A percentile compares a stretch with the other conserved stretches of the same genome.
These are phyloP conservation scores for Termitomyces sp. DNA, from an alignment of 768 basidiomycete species.

Conservation along the genomic window DNA sequence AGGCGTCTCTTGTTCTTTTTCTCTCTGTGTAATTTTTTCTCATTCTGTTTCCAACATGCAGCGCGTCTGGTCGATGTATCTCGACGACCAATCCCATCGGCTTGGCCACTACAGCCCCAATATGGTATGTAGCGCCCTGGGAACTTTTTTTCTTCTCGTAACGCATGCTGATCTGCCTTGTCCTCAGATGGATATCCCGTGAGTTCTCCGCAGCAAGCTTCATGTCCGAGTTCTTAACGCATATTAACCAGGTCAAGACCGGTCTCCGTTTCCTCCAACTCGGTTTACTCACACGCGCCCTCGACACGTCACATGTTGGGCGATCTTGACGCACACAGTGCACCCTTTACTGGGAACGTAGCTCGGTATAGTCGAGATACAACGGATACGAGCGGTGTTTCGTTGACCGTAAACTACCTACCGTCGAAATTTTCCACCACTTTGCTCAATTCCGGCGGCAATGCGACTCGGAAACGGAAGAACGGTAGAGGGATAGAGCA, in stretches of 20 bases:
- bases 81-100: conserved; percentile 21
- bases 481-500: conserved; percentile 19
- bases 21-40: background rate
- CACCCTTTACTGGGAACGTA: conserved; percentile 27
- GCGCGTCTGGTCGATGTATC: conserved; percentile 49
- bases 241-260: conserved; percentile 24
- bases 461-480: conserved; percentile 19
- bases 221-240: conserved; percentile 9
- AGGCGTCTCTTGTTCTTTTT: background rate
- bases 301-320: conserved; percentile 45
- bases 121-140: conserved; percentile 17
- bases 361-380: background rate
- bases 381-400: conserved; percentile 17
- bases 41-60: conserved; percentile 31
- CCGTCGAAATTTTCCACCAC: conserved; percentile 56
- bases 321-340: conserved; percentile 23
- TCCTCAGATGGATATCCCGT: conserved; percentile 15
- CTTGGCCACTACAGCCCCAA: background rate
- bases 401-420: conserved; percentile 49
- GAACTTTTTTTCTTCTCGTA: conserved; percentile 6
- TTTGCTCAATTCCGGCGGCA: conserved; percentile 32
- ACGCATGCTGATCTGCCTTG: background rate
- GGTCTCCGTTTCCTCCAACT: conserved; percentile 34
- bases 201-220: background rate
- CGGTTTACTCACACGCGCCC: conserved; percentile 39